Evolutionary conservation across 352 stramenopile species (phyloP), one percentile per base, ranked within the genome.

Genomic region (Phytophthora hibernalis): DNA sequence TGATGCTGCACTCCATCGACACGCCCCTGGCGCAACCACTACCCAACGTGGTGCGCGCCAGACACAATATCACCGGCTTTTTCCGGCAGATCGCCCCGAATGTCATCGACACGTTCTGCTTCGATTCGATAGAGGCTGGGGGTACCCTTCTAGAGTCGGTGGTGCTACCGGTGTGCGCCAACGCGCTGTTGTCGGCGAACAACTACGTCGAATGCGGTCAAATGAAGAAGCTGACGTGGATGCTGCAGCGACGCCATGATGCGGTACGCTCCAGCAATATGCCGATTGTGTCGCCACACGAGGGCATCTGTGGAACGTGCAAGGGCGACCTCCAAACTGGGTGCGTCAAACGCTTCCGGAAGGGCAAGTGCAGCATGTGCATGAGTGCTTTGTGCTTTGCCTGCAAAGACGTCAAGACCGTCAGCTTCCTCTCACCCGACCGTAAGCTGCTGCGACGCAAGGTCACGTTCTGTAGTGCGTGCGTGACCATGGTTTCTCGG

Each of bases 191-290:
- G 8, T 76, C 77, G 6, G 54, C 64, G 10, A 74, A 58, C 5
- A 65, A 71, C n/a, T 74, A 79, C 54, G 69, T 82, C 8, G 43
- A 80, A 28, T 89, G 76, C 38, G 71, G 70, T 0, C 71, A 80
- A 30, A 83, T 85, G 76, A 82, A 83, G 52, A 90, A 87, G 58
- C 64, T 87, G 11, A 69, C 72, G 37, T 89, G 77, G 78, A 72
- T 76, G 52, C 40, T 76, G 18, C 65, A 68, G 43, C 24, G 55
- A 11, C 63, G 56, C 0, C 63, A 66, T 16, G 22, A 13, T 11
- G 48, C 63, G 13, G 33, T 70, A 5, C 48, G 49, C 4, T 20
- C 40, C 15, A 37, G 47, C 16, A 48, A 63, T 13, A 20, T 58
- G 16, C 37, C 47, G 1, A 31, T 37, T 0, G 5, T 61, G 3